Evolutionary conservation across 371 early-diverging fungal species (phyloP).

Genomic region (Rhizomucor pusillus): DNA sequence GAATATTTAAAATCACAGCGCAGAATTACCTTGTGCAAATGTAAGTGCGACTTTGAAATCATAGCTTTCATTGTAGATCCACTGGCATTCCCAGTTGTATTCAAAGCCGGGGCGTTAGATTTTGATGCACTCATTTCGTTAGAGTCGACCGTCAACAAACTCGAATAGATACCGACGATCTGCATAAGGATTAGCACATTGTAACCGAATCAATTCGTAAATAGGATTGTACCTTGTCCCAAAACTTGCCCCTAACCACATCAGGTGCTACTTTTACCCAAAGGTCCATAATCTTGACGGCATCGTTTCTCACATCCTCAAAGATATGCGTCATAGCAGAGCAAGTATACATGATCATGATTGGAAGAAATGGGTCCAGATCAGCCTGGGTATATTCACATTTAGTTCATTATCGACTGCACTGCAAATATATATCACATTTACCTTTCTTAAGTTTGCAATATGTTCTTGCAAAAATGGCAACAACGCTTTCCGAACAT

Average conservation of each 20-base stretch:
- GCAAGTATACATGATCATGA: constrained; percentile 76
- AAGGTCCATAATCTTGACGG: constrained; percentile 72
- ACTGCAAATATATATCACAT: neutral
- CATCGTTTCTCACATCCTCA: constrained; percentile 82
- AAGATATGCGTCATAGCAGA: constrained; percentile 91
- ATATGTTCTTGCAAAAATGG: constrained; percentile 31
- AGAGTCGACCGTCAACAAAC: constrained; percentile 38
- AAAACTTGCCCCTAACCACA: constrained; percentile 54
- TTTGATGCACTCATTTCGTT: constrained; percentile 14
- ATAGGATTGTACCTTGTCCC: constrained; percentile 48
- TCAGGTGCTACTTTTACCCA: constrained; percentile 71
- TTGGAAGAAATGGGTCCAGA: constrained; percentile 74
- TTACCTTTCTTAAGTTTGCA: constrained; percentile 28
- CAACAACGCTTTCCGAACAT: constrained; percentile 45
- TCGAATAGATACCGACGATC: constrained; percentile 41
- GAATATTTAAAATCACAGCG: too few relatives aligned
- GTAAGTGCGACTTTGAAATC: constrained; percentile 40
- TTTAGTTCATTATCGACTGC: neutral
- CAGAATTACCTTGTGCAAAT: constrained; percentile 47
- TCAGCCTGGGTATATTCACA: constrained; percentile 37
- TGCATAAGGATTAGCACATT: neutral
- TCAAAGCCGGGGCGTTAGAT: neutral
- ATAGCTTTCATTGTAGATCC: constrained; percentile 34
- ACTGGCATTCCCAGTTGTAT: neutral
- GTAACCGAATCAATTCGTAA: neutral